Conservation (phyloP, 495 filamentous ascomycete genomes). For the Hypomontagnella submonticulosa region DNA sequence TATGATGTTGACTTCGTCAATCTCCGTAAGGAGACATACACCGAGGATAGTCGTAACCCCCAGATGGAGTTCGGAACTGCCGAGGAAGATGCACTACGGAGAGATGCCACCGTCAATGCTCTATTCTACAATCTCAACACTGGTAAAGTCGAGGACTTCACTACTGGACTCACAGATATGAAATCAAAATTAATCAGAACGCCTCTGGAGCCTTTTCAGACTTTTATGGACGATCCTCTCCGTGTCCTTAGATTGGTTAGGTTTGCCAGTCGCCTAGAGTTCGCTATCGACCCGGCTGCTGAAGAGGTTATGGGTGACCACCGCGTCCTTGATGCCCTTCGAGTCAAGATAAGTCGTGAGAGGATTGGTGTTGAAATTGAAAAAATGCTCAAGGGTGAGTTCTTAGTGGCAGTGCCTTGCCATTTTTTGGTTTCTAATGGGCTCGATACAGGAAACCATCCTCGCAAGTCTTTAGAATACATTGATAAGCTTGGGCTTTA, state of each 20-base stretch:
- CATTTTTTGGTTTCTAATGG: constrained; percentile 14
- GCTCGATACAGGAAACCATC: constrained; percentile 68
- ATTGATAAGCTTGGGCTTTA: constrained; percentile 82
- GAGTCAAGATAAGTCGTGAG: constrained; percentile 91
- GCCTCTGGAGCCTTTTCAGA: constrained; percentile 87
- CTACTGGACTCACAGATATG: constrained; percentile 82
- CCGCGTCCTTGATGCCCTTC: constrained; percentile 79
- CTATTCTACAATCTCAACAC: constrained; percentile 94
- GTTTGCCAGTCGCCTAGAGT: constrained; percentile 87
- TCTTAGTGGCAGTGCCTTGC: neutral
- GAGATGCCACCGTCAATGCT: constrained; percentile 95
- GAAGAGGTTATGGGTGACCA: constrained; percentile 78
- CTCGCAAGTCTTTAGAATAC: constrained; percentile 72
- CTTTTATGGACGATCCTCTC: constrained; percentile 94
- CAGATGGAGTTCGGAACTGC: constrained; percentile 94
- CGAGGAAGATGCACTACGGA: constrained; percentile 85
- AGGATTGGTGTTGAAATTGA: constrained; percentile 83
- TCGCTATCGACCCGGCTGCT: constrained; percentile 74
- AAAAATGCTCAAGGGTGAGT: constrained; percentile 85
- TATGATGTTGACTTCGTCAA: constrained; percentile 96
- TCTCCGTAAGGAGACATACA: constrained; percentile 89
- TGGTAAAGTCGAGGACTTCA: constrained; percentile 84
- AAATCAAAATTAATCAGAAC: constrained; percentile 77
- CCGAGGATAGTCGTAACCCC: constrained; percentile 85
- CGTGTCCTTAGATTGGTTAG: constrained; percentile 88